Evolutionary conservation across 306 rosid species (phyloP), one percentile per base, ranked within the genome.

Genomic region (Cucurbita maxima): DNA sequence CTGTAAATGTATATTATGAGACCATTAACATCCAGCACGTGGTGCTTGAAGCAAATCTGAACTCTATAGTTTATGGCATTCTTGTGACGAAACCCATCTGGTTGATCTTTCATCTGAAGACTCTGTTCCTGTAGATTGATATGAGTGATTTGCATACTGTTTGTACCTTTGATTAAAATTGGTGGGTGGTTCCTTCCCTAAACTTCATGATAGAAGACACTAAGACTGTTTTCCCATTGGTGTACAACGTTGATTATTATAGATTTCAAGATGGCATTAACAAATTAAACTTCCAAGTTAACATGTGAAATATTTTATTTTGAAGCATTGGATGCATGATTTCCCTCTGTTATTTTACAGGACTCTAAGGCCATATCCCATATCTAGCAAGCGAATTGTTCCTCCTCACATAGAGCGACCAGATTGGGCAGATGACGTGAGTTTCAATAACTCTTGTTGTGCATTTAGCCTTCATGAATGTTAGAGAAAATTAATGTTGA

Each of bases 401-500:
- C 98, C 97, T 60, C 79, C 86, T 73, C 80, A 84, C 76, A 84
- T 94, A 80, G 91, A 75, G 75, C 77, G 48, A 75, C 97, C 99
- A 22, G 99, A 94, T 70, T 91, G 99, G 99, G 97, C 97, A 71
- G 79, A 63, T 76, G 92, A 86, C 81, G 99, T 94, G 80, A 89
- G 97, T 83, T 45, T 67, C 40, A 67, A 50, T 67, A 67, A 45
- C 20, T 67, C 11, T 18, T 40, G 53, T 18, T 19, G 10, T n/a
- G 53, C 5, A 43, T 41, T 6, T 18, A 41, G 9, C 43, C 5
- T 16, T 36, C 20, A 1, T 61, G 47, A 61, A 61, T 61, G 48
- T 14, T 38, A 3, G 69, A 61, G 47, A 7, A 36, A 15, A 16
- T 61, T n/a, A 37, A 10, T 36, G 11, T 37, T 60, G 67, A 36